Base-by-base conservation (phyloP, 2,329 filamentous ascomycete genomes). In the Paecilomyces variotii region DNA sequence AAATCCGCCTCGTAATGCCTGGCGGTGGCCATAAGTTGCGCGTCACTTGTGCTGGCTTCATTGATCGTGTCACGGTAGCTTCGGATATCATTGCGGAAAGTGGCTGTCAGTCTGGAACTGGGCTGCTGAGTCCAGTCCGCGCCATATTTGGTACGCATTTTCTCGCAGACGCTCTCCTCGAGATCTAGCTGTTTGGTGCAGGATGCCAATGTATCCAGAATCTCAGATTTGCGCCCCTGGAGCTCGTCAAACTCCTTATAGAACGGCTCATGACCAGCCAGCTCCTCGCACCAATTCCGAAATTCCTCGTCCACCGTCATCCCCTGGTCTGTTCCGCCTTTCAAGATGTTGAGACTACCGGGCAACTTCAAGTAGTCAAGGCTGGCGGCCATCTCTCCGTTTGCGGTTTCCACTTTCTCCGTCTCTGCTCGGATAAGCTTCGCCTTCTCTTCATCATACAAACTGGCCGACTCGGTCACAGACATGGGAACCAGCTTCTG, bases 361-460 rank as follows among this genome's bases (percentile, higher is more conserved):
- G 94, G 94, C 11, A 99, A 80, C 67, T 95, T 90, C 45, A 99
- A 78, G 68, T 97, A 97, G 72, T 97, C 93, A 60, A 99, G 76
- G 65, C 92, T 96, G 14, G 94, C 91, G 2, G 89, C 93, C 89
- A 99, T 95, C 74, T 99, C 94, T 57, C 91, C 87, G 66, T 97
- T 95, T 14, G 94, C 93, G 34, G 88, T 87, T 67, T 97, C 93
- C 0, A 96, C 92, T 65, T 90, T 87, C 74, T 99, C 94, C 0
- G 91, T 91, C 75, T 99, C 95, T 2, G 93, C 93, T 59, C 94
- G 85, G 49, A 97, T 87, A 59, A 99, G 78, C 73, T 99, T 97
- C 11, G 94, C 94, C 76, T 99, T 99, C 73, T 99, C 94, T 74
- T 99, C 94, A 63, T 97, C 94, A 72, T 99, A 99, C 67, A 97